Percentiles rank a stretch among this genome's conserved stretches.
These are phyloP conservation scores for Penicillium sp. DNA, from an alignment of 2,329 filamentous ascomycete genomes.

Conservation along the genomic window DNA sequence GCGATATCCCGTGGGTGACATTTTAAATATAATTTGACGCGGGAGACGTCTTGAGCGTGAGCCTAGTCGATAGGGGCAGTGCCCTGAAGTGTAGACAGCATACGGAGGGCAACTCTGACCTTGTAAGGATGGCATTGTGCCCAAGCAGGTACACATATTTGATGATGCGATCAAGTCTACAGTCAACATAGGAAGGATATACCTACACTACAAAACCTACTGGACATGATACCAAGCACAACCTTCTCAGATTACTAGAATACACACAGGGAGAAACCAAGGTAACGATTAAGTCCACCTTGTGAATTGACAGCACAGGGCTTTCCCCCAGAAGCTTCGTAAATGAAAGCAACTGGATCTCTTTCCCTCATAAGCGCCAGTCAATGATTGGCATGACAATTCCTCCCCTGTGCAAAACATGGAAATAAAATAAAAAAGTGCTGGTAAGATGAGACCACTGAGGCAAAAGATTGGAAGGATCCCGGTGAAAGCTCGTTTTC, in stretches of 20 bases:
- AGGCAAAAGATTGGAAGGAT: conserved; percentile 30
- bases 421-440: conserved; percentile 29
- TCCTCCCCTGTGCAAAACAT: conserved; percentile 35
- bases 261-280: conserved; percentile 49
- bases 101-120: background rate
- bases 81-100: background rate
- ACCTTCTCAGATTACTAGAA: conserved; percentile 39
- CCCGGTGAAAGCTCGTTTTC: conserved; percentile 33
- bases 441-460: conserved; percentile 25
- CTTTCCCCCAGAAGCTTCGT: conserved; percentile 74
- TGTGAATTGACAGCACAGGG: conserved; percentile 81
- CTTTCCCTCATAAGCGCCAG: conserved; percentile 99
- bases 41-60: background rate
- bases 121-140: background rate
- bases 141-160: background rate
- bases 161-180: background rate
- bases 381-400: conserved; percentile 54
- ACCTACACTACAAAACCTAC: conserved; percentile 13
- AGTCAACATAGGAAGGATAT: background rate
- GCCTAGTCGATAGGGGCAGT: background rate
- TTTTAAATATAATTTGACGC: too few relatives aligned
- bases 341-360: conserved; percentile 64
- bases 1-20: too few relatives aligned
- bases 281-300: conserved; percentile 88
- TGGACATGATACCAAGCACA: conserved; percentile 32